These are phyloP conservation scores for Tricholoma furcatifolium DNA, from an alignment of 768 basidiomycete species.

Conservation along the genomic window DNA sequence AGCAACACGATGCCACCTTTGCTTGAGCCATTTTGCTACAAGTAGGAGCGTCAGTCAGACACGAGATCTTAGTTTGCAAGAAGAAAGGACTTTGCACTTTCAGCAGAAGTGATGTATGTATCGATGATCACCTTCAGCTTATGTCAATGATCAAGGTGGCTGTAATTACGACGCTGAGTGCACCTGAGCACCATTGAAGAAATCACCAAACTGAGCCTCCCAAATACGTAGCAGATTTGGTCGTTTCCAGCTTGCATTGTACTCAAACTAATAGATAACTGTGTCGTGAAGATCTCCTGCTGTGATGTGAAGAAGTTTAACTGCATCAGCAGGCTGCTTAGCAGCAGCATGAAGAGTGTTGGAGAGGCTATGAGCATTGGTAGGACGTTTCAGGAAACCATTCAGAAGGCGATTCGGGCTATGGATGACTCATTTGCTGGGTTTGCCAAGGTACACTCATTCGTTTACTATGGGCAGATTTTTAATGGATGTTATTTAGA, in stretches of 20 bases:
- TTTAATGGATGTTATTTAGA: conserved; percentile 41
- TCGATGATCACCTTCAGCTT: conserved; percentile 74
- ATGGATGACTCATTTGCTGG: conserved; percentile 96
- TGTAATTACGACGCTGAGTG: background rate
- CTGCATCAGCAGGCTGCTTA: conserved; percentile 86
- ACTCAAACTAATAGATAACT: conserved; percentile 77
- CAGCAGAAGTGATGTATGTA: conserved; percentile 80
- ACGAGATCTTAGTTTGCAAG: background rate
- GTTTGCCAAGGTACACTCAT: conserved; percentile 86
- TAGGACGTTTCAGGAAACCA: conserved; percentile 96
- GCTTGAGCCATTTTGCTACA: conserved; percentile 89
- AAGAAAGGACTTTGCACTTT: conserved; percentile 51
- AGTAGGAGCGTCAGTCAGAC: background rate
- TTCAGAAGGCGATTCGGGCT: conserved; percentile 96
- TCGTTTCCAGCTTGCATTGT: conserved; percentile 86
- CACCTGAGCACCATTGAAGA: conserved; percentile 86
- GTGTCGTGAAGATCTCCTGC: conserved; percentile 97
- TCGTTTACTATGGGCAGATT: conserved; percentile 5
- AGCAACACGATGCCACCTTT: conserved; percentile 86
- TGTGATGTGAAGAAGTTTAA: conserved; percentile 99
- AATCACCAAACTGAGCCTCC: conserved; percentile 97
- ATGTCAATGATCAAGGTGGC: background rate
- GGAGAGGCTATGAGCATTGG: conserved; percentile 99
- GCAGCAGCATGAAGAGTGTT: conserved; percentile 98
- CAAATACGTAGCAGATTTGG: conserved; percentile 83